Evolutionary conservation across 2,329 filamentous ascomycete species (phyloP), one percentile per base, ranked within the genome.

Genomic region (Fusarium verrucosum): DNA sequence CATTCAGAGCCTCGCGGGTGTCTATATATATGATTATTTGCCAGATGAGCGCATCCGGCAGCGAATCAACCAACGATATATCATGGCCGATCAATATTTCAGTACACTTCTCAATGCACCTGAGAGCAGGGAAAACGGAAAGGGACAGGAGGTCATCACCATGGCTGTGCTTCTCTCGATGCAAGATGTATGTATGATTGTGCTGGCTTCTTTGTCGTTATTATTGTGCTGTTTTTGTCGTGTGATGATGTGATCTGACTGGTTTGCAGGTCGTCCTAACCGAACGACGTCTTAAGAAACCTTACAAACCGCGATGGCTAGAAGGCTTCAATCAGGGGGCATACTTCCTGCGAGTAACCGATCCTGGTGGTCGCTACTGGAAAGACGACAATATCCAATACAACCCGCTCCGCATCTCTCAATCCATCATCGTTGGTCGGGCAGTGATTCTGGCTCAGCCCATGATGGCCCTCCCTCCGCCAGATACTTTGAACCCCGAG

Each of bases 21-120:
- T 79, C 2, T 80, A 80, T 26, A 76, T 80, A 7, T 78, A 79
- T 52, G 78, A 80, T 52, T 80, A 79, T 30, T 53, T 74, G 16
- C 77, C 77, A 1, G 65, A 72, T 25, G 71, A 76, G 10, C 58
- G 58, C 7, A 66, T 80, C 13, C 70, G 72, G 16, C 64, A 64
- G 10, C 70, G 73, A 13, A 74, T 78, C 47, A 79, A 78, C 38
- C 50, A 72, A 11, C 70, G 72, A 19, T 78, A 77, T 53, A 36
- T 41, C 11, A 49, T 62, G 17, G 75, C 76, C 5, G 75, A 77
- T 36, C 26, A 56, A 4, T 73, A 76, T 6, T 68, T 78, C 23
- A 70, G 65, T 14, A 42, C 59, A 7, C 65, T 79, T 25, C 70
- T 79, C 1, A 64, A 66, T 23, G 57, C 69, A 5, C 67, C 71